Percentiles rank a stretch among this genome's conserved stretches.
Conservation (phyloP, 176 grass and related monocot species). For the Oryza glaberrima region DNA sequence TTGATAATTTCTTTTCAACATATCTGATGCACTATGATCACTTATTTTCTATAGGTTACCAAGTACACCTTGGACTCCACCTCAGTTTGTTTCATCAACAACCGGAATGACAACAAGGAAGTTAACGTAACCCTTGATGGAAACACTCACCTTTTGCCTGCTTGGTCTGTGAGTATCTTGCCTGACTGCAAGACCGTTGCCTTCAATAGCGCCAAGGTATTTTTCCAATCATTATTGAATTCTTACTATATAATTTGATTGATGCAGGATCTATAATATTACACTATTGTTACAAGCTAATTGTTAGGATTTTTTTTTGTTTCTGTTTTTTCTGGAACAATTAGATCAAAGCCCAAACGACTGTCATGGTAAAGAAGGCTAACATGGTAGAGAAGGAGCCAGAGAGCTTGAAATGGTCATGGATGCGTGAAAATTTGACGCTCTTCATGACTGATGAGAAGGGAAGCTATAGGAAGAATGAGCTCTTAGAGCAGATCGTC, state of each 20-base stretch:
- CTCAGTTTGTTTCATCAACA: conserved; percentile 72
- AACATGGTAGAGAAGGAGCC: neutral
- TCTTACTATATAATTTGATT: too few relatives aligned
- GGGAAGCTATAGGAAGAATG: conserved; percentile 28
- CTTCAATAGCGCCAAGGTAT: conserved; percentile 80
- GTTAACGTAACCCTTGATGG: conserved; percentile 55
- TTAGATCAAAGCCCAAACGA: conserved; percentile 58
- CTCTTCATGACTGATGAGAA: conserved; percentile 49
- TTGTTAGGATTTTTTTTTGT: too few relatives aligned
- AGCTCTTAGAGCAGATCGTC: conserved; percentile 50
- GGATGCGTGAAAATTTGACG: conserved; percentile 47
- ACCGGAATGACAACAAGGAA: conserved; percentile 40
- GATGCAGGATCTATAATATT: too few relatives aligned
- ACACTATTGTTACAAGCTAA: too few relatives aligned
- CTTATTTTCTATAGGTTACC: conserved; percentile 52
- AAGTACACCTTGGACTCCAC: conserved; percentile 46
- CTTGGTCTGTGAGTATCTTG: conserved; percentile 87
- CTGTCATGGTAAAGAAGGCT: conserved; percentile 60
- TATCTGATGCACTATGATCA: neutral
- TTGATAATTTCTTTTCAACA: too few relatives aligned
- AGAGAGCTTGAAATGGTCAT: conserved; percentile 40
- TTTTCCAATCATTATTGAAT: neutral
- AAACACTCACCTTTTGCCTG: conserved; percentile 50
- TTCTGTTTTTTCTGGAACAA: too few relatives aligned
- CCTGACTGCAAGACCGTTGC: conserved; percentile 67